phyloP scores from a whole-genome alignment of 192 early-diverging fungal genomes.

The Hyaloraphidium curvatum region DNA sequence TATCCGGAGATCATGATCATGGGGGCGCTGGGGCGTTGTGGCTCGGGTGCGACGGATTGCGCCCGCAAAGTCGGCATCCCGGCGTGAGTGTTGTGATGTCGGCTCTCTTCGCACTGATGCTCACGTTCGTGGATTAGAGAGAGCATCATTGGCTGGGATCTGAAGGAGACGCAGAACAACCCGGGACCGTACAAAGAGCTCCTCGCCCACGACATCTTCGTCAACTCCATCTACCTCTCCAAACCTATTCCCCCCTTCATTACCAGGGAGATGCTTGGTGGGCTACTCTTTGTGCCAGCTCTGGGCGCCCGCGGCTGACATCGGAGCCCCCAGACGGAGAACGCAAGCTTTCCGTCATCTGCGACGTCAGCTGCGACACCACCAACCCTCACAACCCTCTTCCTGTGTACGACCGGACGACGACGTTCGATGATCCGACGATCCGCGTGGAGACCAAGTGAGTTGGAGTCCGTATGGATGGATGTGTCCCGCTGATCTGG shows the following conservation, averaged over 20 bases:
- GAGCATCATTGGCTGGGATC: slow-evolving; percentile 87
- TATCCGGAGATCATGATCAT: slow-evolving; percentile 84
- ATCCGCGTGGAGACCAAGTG: slow-evolving; percentile 39
- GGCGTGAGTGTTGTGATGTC: slow-evolving; percentile 19
- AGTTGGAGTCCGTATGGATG: slow-evolving; percentile 5
- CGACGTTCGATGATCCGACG: slow-evolving; percentile 86
- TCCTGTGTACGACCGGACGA: slow-evolving; percentile 77
- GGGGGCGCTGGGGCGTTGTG: slow-evolving; percentile 92
- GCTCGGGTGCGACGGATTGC: slow-evolving; percentile 70
- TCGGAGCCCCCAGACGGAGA: slow-evolving; percentile 7
- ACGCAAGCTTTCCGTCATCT: slow-evolving; percentile 61
- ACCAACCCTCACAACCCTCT: slow-evolving; percentile 97
- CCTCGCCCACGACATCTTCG: slow-evolving; percentile 71
- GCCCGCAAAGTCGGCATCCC: slow-evolving; percentile 64
- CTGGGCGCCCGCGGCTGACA: slow-evolving; percentile 24
- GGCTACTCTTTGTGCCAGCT: not conserved
- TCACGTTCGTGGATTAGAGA: slow-evolving; percentile 10
- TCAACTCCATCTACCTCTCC: slow-evolving; percentile 98
- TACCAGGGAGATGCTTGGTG: slow-evolving; percentile 41
- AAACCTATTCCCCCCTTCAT: slow-evolving; percentile 85
- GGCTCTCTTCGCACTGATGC: not conserved
- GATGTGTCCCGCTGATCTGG: not conserved
- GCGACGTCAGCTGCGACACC: slow-evolving; percentile 90
- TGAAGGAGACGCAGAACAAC: slow-evolving; percentile 75
- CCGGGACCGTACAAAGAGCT: slow-evolving; percentile 92